phyloP scores from a whole-genome alignment of 352 stramenopile species.

The Peronospora destructor region DNA sequence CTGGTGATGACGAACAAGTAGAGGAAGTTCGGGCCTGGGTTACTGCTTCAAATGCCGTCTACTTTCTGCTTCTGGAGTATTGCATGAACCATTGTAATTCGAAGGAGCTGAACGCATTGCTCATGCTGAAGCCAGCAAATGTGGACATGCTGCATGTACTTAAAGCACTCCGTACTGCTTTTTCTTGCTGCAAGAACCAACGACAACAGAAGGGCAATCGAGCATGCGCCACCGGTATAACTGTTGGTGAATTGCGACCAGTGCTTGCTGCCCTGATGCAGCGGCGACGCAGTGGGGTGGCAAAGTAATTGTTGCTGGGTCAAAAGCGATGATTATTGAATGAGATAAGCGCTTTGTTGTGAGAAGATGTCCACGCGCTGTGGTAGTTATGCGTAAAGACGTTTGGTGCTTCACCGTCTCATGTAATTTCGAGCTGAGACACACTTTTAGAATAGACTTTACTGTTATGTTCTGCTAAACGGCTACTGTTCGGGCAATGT shows the following conservation, averaged over 20 bases:
- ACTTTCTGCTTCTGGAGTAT: constrained; percentile 62
- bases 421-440: no score
- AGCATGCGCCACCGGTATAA: constrained; percentile 23
- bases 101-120: constrained; percentile 37
- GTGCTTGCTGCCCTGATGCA: constrained; percentile 42
- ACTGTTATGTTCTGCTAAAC: no score
- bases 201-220: constrained; percentile 4
- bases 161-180: constrained; percentile 30
- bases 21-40: constrained; percentile 5
- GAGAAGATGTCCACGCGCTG: no score
- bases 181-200: constrained; percentile 15
- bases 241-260: constrained; percentile 39
- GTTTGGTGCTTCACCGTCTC: no score
- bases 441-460: no score
- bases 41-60: constrained; percentile 32
- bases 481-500: no score
- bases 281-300: constrained; percentile 21
- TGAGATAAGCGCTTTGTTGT: no score
- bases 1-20: constrained; percentile 16
- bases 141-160: constrained; percentile 57
- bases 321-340: background rate
- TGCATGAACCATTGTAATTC: constrained; percentile 47
- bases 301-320: constrained; percentile 9
- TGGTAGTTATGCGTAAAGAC: no score
- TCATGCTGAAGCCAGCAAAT: constrained; percentile 46